These are phyloP conservation scores for Beta lomatogona DNA, from an alignment of 179 eudicot species.

Conservation along the genomic window DNA sequence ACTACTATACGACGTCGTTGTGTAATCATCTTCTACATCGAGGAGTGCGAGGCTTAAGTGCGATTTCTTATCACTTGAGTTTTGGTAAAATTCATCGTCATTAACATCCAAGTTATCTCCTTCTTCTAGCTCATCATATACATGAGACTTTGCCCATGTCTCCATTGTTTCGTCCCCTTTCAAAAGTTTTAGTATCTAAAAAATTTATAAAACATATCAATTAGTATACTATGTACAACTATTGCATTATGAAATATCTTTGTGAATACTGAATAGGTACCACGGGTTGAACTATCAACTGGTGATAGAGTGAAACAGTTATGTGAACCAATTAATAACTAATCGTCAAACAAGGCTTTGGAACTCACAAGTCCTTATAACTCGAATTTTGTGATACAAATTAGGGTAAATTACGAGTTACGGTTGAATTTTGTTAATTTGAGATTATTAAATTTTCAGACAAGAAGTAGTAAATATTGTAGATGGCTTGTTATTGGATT, in stretches of 20 bases:
- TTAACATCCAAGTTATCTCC: constrained; percentile 38
- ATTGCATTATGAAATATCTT: too few relatives aligned
- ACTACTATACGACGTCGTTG: constrained; percentile 52
- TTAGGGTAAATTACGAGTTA: too few relatives aligned
- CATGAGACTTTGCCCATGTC: constrained; percentile 21
- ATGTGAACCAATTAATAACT: neutral
- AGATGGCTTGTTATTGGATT: too few relatives aligned
- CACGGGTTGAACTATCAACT: too few relatives aligned
- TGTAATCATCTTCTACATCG: constrained; percentile 57
- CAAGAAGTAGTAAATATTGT: too few relatives aligned
- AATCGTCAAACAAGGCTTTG: too few relatives aligned
- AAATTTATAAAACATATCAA: neutral
- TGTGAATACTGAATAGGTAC: too few relatives aligned
- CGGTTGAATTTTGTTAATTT: too few relatives aligned
- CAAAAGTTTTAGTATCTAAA: constrained; percentile 61
- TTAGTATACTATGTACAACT: too few relatives aligned
- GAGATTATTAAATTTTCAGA: too few relatives aligned
- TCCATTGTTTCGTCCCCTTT: constrained; percentile 49
- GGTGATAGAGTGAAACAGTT: too few relatives aligned
- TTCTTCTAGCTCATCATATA: constrained; percentile 26
- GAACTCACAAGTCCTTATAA: rapidly evolving
- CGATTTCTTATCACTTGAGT: constrained; percentile 52
- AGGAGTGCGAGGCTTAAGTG: constrained; percentile 66
- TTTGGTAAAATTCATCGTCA: constrained; percentile 77
- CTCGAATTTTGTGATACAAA: rapidly evolving